Percentiles rank a stretch among this genome's conserved stretches.
These are phyloP conservation scores for Pharus latifolius DNA, from an alignment of 176 grass and related monocot genomes.

Conservation along the genomic window DNA sequence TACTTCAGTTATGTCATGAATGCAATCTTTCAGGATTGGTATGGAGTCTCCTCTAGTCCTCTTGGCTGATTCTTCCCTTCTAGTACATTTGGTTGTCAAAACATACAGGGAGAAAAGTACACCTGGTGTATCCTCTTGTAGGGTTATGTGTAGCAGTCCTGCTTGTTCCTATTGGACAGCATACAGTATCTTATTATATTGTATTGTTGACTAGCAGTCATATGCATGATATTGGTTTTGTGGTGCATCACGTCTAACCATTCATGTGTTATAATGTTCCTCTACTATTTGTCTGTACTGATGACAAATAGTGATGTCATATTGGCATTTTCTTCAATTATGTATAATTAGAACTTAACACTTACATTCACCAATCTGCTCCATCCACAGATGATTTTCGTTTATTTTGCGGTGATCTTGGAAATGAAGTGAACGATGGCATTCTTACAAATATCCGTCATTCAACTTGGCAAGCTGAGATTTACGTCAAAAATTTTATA, in stretches of 20 bases:
- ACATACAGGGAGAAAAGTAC: neutral
- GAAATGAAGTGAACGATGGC: constrained; percentile 90
- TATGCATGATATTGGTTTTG: neutral
- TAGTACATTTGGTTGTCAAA: neutral
- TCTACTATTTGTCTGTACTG: neutral
- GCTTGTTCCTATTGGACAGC: neutral
- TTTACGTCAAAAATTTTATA: neutral
- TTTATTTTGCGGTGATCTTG: constrained; percentile 84
- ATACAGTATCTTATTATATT: neutral
- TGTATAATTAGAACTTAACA: neutral
- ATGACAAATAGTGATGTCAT: neutral
- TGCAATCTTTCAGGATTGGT: neutral
- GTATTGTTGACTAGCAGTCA: neutral
- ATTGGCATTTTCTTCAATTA: neutral
- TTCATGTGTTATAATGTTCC: neutral
- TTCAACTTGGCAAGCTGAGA: constrained; percentile 88
- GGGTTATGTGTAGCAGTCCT: neutral
- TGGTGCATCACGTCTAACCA: neutral
- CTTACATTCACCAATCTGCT: neutral
- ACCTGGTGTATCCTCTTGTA: neutral
- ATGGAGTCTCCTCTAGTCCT: neutral
- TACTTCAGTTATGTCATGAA: too few species aligned
- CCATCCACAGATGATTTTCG: constrained; percentile 67
- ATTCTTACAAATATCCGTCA: constrained; percentile 63
- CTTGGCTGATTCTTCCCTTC: neutral